These are phyloP conservation scores for Vitis amurensis DNA, from an alignment of 164 flowering plant species.

Conservation along the genomic window DNA sequence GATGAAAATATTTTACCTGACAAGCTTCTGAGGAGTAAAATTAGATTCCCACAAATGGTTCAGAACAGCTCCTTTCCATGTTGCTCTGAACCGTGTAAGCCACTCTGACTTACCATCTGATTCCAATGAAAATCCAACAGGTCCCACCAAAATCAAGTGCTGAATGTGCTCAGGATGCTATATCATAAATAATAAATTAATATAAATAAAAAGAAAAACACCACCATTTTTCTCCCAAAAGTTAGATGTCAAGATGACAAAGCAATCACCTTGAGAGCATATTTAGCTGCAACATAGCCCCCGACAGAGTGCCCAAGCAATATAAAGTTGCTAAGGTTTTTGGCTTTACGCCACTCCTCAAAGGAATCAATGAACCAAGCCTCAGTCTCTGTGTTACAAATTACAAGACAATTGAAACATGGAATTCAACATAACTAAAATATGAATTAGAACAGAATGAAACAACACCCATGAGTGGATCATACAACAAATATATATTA, in stretches of 20 bases:
- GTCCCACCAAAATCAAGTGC: slow-evolving; percentile 89
- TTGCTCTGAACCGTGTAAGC: slow-evolving; percentile 61
- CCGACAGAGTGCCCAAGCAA: slow-evolving; percentile 98
- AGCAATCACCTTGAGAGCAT: slow-evolving; percentile 87
- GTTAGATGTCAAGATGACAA: background rate
- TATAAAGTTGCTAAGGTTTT: slow-evolving; percentile 83
- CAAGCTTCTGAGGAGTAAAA: slow-evolving; percentile 84
- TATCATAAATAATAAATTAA: slow-evolving; percentile 8
- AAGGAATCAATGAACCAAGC: slow-evolving; percentile 97
- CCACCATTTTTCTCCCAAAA: background rate
- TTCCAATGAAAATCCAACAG: slow-evolving; percentile 86
- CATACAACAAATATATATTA: background rate
- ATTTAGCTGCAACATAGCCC: slow-evolving; percentile 95
- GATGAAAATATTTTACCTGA: slow-evolving; percentile 47
- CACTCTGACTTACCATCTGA: slow-evolving; percentile 61
- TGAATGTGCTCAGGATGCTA: slow-evolving; percentile 94
- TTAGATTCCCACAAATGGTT: slow-evolving; percentile 95
- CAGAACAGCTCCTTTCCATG: slow-evolving; percentile 89
- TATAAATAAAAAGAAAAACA: slow-evolving; percentile 9
- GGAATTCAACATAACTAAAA: background rate
- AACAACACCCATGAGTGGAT: background rate
- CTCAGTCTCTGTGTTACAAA: slow-evolving; percentile 75
- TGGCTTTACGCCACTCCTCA: slow-evolving; percentile 98
- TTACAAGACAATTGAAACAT: background rate
- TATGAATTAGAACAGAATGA: background rate